Evolutionary conservation across 441 rosid genomes (phyloP).

Genomic region (Populus hybrid): DNA sequence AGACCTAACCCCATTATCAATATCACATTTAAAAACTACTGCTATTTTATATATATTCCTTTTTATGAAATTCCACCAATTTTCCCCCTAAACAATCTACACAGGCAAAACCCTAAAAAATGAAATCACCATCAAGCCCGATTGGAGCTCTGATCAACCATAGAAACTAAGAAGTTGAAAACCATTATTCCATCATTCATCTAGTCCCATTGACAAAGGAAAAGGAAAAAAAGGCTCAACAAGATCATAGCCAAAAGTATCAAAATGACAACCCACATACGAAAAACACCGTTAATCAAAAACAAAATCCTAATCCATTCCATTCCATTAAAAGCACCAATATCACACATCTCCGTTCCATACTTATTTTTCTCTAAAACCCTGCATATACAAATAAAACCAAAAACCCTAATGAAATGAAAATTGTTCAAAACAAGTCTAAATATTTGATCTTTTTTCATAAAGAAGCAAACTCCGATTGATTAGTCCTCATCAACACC

Average conservation of each 20-base stretch:
- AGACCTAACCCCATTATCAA: background rate
- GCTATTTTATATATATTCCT: background rate
- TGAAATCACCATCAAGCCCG: too few relatives aligned
- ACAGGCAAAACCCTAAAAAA: background rate
- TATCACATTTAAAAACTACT: too few relatives aligned
- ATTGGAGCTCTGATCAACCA: background rate
- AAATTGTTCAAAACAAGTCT: background rate
- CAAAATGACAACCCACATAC: background rate
- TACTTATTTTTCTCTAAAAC: background rate
- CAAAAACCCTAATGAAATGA: background rate
- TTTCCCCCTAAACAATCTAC: background rate
- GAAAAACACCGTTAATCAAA: background rate
- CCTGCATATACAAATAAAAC: background rate
- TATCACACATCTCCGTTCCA: background rate
- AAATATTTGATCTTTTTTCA: background rate
- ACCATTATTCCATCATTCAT: background rate
- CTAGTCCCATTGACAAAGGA: background rate
- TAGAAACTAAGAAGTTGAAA: background rate
- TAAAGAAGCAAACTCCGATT: background rate
- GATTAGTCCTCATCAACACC: constrained; percentile 28
- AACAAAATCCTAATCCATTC: background rate
- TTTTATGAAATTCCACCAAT: background rate
- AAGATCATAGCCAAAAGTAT: too few relatives aligned
- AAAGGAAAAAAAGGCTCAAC: too few relatives aligned
- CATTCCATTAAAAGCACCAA: background rate